Conservation (phyloP, 768 basidiomycete genomes). For the Pleurotus eryngii region DNA sequence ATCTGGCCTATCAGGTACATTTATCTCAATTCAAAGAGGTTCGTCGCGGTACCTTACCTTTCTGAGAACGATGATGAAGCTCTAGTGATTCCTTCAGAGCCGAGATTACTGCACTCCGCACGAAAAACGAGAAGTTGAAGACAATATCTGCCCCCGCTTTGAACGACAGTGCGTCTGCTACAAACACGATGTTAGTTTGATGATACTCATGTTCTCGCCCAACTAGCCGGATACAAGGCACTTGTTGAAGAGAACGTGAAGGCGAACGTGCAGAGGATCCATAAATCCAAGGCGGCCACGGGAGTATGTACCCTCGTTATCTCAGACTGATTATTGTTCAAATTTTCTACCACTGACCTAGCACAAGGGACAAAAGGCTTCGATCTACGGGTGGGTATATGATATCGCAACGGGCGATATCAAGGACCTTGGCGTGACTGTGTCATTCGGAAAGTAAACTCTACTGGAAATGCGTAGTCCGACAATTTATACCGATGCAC, state of each 20-base stretch:
- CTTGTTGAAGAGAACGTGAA: constrained; percentile 52
- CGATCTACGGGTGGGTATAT: not conserved
- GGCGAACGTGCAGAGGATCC: constrained; percentile 31
- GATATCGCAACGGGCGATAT: not conserved
- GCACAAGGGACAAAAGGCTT: not conserved
- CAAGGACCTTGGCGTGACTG: not conserved
- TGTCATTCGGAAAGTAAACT: not conserved
- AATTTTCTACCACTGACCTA: not conserved
- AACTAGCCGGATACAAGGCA: constrained; percentile 30
- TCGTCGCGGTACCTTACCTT: not conserved
- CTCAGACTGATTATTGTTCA: not conserved
- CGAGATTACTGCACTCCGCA: constrained; percentile 17
- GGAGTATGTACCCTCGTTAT: not conserved
- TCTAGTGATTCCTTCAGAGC: constrained; percentile 7
- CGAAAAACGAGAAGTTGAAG: constrained; percentile 10
- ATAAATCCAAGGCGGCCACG: not conserved
- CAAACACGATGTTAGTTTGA: not conserved
- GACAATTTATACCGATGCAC: too few relatives aligned
- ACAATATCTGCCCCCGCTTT: constrained; percentile 12
- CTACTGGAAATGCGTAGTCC: too few relatives aligned
- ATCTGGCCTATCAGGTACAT: constrained; percentile 20
- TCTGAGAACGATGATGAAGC: not conserved
- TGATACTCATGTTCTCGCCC: not conserved
- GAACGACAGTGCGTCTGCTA: constrained; percentile 15
- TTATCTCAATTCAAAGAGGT: constrained; percentile 19